Evolutionary conservation across 1,284 basidiomycete genomes (phyloP), one percentile per base, ranked within the genome.

Genomic region (Exsudoporus floridanus): DNA sequence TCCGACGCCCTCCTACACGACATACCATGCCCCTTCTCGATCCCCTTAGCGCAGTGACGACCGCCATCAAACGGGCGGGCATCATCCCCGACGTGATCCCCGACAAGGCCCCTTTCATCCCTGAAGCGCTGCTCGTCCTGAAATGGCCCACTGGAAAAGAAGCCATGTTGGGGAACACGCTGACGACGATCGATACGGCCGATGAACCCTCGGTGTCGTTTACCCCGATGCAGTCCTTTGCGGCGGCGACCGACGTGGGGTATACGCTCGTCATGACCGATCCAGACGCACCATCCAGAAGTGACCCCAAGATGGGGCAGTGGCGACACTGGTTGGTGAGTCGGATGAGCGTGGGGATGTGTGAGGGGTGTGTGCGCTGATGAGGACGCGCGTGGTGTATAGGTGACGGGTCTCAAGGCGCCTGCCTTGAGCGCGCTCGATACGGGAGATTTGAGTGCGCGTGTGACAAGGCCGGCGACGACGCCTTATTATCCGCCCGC

Each of bases 201-300:
- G 74, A 80, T 10, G 82, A 83, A 57, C 84, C 84, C 1, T 62
- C 71, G 5, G 71, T 85, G 50, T 72, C 69, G 37, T 74, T 84
- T 39, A 73, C 75, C 7, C 78, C 81, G 4, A 71, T 79, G 66
- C 55, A 67, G 41, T 71, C 69, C 37, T 68, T 72, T 18, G 70
- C 67, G 10, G 70, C 69, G 43, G 64, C 65, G 48, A 67, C 62
- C 2, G 77, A 77, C 43, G 62, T 73, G 5, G 75, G 74, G 7
- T 87, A 85, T 60, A 86, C 85, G 3, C 70, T 87, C 23, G 80
- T 79, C 30, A 80, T 86, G 80, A 74, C 80, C n/a, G 84, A 87
- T 62, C 84, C 84, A 0, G 85, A 88, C 60, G 85, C 84, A 3
- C 86, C 84, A 0, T 81, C 79, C 0, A 68, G 78, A 34, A 67